Evolutionary conservation across 2,329 filamentous ascomycete species (phyloP).

Genomic region (Penicillium brevicompactum): DNA sequence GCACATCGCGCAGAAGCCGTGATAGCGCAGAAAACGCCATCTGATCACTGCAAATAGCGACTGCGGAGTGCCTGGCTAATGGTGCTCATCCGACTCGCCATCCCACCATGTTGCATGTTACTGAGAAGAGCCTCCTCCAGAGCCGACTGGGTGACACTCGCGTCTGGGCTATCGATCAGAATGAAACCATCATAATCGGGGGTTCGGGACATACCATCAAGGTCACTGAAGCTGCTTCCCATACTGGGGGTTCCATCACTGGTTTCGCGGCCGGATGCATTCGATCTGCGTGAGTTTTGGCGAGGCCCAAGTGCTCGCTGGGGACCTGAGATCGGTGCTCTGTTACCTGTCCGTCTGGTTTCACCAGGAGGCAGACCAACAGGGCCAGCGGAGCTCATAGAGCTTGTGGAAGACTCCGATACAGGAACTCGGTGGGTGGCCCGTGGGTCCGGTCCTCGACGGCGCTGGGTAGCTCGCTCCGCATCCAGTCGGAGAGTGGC

Average conservation of each 20-base stretch:
- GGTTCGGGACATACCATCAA: constrained; percentile 54
- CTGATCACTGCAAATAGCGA: constrained; percentile 47
- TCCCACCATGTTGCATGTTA: constrained; percentile 60
- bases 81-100: constrained; percentile 53
- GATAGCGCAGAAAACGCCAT: not conserved
- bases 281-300: constrained; percentile 49
- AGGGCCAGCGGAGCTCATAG: constrained; percentile 40
- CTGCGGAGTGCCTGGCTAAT: constrained; percentile 58
- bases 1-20: too few species aligned
- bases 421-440: constrained; percentile 18
- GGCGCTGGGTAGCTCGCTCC: constrained; percentile 29
- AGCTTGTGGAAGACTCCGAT: constrained; percentile 38
- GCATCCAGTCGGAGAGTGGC: constrained; percentile 44
- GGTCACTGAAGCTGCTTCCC: constrained; percentile 67
- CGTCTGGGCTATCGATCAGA: constrained; percentile 44
- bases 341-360: constrained; percentile 17
- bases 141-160: constrained; percentile 66
- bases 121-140: constrained; percentile 65
- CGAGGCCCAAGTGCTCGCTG: constrained; percentile 52
- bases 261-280: constrained; percentile 41
- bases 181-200: not conserved
- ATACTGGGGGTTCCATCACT: constrained; percentile 63
- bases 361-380: constrained; percentile 25
- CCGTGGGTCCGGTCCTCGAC: constrained; percentile 30
- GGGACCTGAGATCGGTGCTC: constrained; percentile 38